phyloP scores from a whole-genome alignment of 192 early-diverging fungal species.

The Allomyces javanicus region DNA sequence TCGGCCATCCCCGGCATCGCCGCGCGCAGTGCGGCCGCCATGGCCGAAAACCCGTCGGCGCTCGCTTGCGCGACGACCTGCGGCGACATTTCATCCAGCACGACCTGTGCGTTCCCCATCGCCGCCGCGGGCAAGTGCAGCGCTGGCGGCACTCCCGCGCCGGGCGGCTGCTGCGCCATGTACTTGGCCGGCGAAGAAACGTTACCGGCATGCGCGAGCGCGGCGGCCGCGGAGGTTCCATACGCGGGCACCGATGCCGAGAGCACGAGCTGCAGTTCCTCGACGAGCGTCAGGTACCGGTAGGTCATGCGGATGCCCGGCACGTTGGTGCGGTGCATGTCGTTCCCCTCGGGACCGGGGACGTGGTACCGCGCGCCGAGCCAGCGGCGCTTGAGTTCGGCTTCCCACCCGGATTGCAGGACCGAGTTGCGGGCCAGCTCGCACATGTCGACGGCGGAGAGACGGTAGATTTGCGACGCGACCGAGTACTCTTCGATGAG shows the following conservation, averaged over 20 bases:
- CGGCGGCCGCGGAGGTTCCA: too few species aligned
- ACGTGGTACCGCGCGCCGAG: slow-evolving; percentile 57
- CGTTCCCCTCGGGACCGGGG: slow-evolving; percentile 58
- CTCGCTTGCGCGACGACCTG: too few species aligned
- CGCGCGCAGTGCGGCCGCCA: too few species aligned
- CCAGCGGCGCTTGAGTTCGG: slow-evolving; percentile 73
- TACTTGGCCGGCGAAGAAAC: neutral
- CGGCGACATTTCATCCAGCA: too few species aligned
- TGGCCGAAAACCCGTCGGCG: too few species aligned
- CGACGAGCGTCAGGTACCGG: slow-evolving; percentile 64
- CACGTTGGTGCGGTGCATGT: slow-evolving; percentile 82
- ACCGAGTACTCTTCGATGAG: slow-evolving; percentile 93
- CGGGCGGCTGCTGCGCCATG: neutral
- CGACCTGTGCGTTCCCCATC: too few species aligned
- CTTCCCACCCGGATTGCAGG: slow-evolving; percentile 78
- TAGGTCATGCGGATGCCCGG: slow-evolving; percentile 67
- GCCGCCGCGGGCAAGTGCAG: too few species aligned
- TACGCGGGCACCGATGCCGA: neutral
- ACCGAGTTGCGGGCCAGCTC: slow-evolving; percentile 82
- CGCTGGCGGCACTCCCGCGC: neutral
- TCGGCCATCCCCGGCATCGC: too few species aligned
- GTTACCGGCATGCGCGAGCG: too few species aligned
- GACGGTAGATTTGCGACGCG: slow-evolving; percentile 89
- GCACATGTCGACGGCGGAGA: slow-evolving; percentile 78
- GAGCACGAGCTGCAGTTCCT: slow-evolving; percentile 32